Evolutionary conservation across 2,329 filamentous ascomycete genomes (phyloP), one percentile per base, ranked within the genome.

Genomic region (Aspergillus caelatus): DNA sequence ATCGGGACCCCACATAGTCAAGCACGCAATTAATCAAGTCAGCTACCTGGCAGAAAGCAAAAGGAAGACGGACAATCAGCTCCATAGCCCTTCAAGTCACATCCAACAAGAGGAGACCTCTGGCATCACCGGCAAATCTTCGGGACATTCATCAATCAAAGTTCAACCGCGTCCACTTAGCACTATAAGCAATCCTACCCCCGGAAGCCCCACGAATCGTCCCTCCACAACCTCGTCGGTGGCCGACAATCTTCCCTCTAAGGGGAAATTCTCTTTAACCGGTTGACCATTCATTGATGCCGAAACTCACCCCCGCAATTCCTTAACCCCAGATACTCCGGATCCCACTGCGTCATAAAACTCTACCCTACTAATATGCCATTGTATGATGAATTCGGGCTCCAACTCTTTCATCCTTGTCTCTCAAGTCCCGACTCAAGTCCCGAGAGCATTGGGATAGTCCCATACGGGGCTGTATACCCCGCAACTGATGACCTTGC

Each of bases 231-330:
- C 26, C 26, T 19, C 19, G 8, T 30, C 16, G 46, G 46, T 4
- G n/a, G 23, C 57, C 46, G 57, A 59, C 30, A 59, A 59, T 59
- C 57, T 48, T 59, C 32, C 19, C 57, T 53, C 30, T 11, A 59
- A 59, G 19, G 11, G 57, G 57, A 14, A 58, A 50, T 12, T 19
- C 14, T 30, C 1, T 50, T 28, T 28, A 50, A 19, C 46, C 26
- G 26, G 46, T 11, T 34, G 48, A 3, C 48, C 48, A 36, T 54
- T 32, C 30, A 34, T 19, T 36, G 28, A 34, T 54, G 19, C 32
- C 21, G 7, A 32, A 21, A 21, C 28, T 28, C 28, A 32, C 9
- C 28, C 26, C 50, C 52, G 52, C 52, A 54, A 21, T 23, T 36
- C 34, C 16, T 19, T 32, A 41, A 41, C 34, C 46, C 57, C 57